These are phyloP conservation scores for Ganoderma meredithae DNA, from an alignment of 1,284 basidiomycete genomes.

Conservation along the genomic window DNA sequence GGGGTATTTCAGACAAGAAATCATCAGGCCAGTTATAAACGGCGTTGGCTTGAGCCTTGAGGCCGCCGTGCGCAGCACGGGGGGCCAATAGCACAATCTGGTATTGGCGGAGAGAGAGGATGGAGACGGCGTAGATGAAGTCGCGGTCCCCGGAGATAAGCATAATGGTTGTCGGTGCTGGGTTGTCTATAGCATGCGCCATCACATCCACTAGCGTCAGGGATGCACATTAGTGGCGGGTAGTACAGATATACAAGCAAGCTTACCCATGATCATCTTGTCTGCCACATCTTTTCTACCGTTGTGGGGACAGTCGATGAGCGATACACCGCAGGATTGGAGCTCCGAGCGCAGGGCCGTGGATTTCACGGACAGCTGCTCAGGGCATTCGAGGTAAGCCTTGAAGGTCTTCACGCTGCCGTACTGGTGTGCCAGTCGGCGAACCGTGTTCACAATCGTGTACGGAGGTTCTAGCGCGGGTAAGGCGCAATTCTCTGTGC, in stretches of 20 bases:
- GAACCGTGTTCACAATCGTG: constrained; percentile 39
- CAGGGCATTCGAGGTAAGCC: constrained; percentile 58
- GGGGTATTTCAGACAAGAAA: constrained; percentile 38
- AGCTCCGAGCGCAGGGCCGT: constrained; percentile 55
- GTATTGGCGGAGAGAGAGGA: constrained; percentile 56
- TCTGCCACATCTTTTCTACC: constrained; percentile 50
- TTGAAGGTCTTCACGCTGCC: constrained; percentile 46
- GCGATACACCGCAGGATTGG: constrained; percentile 46
- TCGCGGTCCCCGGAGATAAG: constrained; percentile 65
- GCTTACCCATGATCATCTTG: constrained; percentile 50
- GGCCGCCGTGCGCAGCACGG: constrained; percentile 40
- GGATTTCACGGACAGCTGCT: constrained; percentile 41
- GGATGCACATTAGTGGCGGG: background rate
- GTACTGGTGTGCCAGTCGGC: constrained; percentile 37
- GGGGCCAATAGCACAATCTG: constrained; percentile 49
- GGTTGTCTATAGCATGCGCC: constrained; percentile 60
- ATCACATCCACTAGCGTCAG: constrained; percentile 60
- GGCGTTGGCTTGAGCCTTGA: constrained; percentile 60
- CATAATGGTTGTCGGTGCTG: constrained; percentile 55
- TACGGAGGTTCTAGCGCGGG: constrained; percentile 54
- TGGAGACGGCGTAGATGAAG: constrained; percentile 62
- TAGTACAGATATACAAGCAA: background rate
- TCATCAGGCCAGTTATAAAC: constrained; percentile 58
- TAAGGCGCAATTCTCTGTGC: constrained; percentile 61
- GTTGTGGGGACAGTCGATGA: constrained; percentile 54